These are phyloP conservation scores for Candolleomyces eurysporus DNA, from an alignment of 768 basidiomycete genomes.

Conservation along the genomic window DNA sequence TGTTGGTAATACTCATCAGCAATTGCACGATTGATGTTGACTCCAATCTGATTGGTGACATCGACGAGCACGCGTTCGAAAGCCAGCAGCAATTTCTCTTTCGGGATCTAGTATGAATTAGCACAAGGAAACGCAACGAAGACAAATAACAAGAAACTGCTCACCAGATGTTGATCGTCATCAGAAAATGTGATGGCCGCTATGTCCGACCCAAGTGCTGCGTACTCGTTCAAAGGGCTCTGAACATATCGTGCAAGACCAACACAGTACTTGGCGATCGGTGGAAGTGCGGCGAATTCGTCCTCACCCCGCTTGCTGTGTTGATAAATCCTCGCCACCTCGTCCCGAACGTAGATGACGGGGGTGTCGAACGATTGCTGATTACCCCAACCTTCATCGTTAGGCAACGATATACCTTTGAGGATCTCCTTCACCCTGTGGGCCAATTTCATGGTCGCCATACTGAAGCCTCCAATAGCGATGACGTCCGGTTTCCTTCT, in stretches of 20 bases:
- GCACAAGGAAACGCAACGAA: background rate
- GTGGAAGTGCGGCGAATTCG: constrained; percentile 78
- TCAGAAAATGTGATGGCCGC: constrained; percentile 81
- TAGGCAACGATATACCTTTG: constrained; percentile 22
- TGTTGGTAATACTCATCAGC: constrained; percentile 86
- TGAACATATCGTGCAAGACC: constrained; percentile 92
- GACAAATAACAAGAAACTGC: constrained; percentile 15
- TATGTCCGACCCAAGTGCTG: constrained; percentile 84
- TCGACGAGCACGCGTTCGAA: constrained; percentile 90
- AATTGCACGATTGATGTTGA: constrained; percentile 93
- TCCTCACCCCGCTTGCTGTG: constrained; percentile 81
- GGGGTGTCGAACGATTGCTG: constrained; percentile 56
- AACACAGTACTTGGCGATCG: constrained; percentile 87
- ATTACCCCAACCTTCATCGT: constrained; percentile 18
- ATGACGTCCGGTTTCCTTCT: constrained; percentile 86
- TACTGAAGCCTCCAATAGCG: constrained; percentile 84
- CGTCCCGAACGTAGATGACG: constrained; percentile 84
- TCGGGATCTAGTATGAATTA: constrained; percentile 60
- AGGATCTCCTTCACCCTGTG: constrained; percentile 60
- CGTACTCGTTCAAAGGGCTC: constrained; percentile 92
- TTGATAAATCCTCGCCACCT: constrained; percentile 92
- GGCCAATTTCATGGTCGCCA: constrained; percentile 72
- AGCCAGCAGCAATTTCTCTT: constrained; percentile 75
- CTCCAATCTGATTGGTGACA: constrained; percentile 87
- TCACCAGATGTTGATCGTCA: constrained; percentile 82